Conservation (phyloP, 495 filamentous ascomycete genomes). For the Hypomontagnella submonticulosa region DNA sequence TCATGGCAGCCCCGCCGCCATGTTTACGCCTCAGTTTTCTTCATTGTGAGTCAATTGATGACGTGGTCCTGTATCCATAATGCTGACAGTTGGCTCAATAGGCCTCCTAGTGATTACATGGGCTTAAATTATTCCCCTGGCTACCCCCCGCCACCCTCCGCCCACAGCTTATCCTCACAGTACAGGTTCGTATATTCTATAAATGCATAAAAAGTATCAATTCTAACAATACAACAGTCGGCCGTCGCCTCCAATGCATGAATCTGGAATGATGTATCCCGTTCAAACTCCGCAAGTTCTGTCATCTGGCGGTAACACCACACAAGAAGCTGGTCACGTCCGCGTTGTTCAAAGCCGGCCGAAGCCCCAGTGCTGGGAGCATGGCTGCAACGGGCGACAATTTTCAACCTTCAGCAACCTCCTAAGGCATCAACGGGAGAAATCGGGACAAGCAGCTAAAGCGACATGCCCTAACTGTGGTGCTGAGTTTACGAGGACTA, state of each 20-base stretch:
- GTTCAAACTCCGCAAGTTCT: conserved; percentile 47
- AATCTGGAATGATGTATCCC: conserved; percentile 58
- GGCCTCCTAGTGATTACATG: conserved; percentile 48
- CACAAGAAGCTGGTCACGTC: conserved; percentile 62
- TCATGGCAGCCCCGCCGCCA: conserved; percentile 47
- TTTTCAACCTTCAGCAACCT: conserved; percentile 97
- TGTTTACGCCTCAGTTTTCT: conserved; percentile 52
- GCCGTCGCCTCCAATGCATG: conserved; percentile 50
- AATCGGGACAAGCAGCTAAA: conserved; percentile 87
- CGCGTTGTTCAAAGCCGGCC: conserved; percentile 79
- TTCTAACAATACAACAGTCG: conserved; percentile 49
- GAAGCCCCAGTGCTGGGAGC: conserved; percentile 95
- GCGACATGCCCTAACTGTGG: conserved; percentile 88
- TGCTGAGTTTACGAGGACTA: conserved; percentile 91
- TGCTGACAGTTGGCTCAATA: conserved; percentile 36
- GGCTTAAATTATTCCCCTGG: conserved; percentile 51
- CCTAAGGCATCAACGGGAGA: conserved; percentile 91
- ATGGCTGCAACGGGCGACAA: conserved; percentile 92
- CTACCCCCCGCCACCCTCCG: conserved; percentile 51
- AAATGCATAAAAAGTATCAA: background rate
- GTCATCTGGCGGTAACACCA: conserved; percentile 39
- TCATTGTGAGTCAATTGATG: conserved; percentile 38
- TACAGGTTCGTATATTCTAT: conserved; percentile 52
- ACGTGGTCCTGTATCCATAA: background rate
- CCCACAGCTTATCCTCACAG: conserved; percentile 55